Evolutionary conservation across 177 flowering plant genomes (phyloP), one percentile per base, ranked within the genome.

Genomic region (Vitis hybrid): DNA sequence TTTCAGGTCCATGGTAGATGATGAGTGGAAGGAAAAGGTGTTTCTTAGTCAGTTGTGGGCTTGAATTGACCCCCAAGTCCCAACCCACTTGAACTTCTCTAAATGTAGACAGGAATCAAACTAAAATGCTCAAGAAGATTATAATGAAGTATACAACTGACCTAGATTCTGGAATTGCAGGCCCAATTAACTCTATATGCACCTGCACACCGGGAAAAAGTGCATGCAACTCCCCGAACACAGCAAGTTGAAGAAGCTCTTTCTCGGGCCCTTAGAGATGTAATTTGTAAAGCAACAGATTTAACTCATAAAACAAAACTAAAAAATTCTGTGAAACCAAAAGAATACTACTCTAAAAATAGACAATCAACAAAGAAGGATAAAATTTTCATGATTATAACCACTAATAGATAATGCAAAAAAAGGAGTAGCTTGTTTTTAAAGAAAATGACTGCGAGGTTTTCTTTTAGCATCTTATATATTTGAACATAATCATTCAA

Each of bases 161-260:
- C 98, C 92, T 88, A 53, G 76, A 47, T 64, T 77, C 69, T 53
- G 99, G 97, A 74, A 96, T 76, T 67, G 84, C 86, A 76, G 99
- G 98, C 64, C 99, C 99, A 78, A 96, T 69, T 67, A 96, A 73
- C 50, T 90, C 92, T 22, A 96, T 80, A 66, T 81, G 84, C 73
- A 94, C 69, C 51, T 82, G 72, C 54, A 84, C 71, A 54, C 85
- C 84, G 75, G 97, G 95, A 72, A 94, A 82, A 65, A 96, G 94
- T 19, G 97, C 87, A 77, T 38, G 83, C 81, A 96, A 75, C 78
- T 96, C 99, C 17, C 82, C 85, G 74, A 96, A 91, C 61, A 79
- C 86, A 71, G 87, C 71, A 72, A 94, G 85, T 78, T 96, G 97
- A 64, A 65, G 70, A 77, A 95, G 92, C 84, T 96, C 99, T 68